These are phyloP conservation scores for Microstroma glucosiphilum DNA, from an alignment of 1,284 basidiomycete species.

Conservation along the genomic window DNA sequence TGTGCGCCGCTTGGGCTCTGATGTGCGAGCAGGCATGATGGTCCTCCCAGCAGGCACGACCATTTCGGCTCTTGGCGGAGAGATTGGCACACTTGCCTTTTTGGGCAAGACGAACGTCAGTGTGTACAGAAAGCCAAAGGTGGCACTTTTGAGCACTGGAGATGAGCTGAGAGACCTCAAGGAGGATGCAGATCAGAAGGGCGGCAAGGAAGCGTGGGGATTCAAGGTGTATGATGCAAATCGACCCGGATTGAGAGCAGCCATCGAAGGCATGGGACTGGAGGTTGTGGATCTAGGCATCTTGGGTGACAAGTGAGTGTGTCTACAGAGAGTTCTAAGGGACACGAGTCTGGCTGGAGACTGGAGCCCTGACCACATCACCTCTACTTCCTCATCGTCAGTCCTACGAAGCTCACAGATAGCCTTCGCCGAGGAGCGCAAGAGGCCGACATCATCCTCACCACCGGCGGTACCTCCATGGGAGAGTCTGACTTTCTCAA, in stretches of 20 bases:
- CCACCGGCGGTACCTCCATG: constrained; percentile 86
- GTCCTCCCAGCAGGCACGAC: constrained; percentile 63
- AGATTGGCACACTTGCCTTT: constrained; percentile 76
- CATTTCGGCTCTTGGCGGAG: constrained; percentile 66
- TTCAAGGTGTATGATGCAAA: constrained; percentile 63
- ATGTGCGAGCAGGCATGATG: constrained; percentile 64
- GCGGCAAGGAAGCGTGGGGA: constrained; percentile 24
- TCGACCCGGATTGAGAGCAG: constrained; percentile 67
- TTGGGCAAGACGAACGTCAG: constrained; percentile 62
- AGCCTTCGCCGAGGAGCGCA: constrained; percentile 60
- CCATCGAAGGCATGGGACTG: constrained; percentile 67
- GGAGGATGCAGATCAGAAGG: not conserved
- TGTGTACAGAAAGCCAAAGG: constrained; percentile 65
- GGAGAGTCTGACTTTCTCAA: constrained; percentile 78
- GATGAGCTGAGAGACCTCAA: constrained; percentile 65
- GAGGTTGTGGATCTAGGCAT: constrained; percentile 75
- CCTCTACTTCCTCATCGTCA: constrained; percentile 39
- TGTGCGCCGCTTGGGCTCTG: constrained; percentile 66
- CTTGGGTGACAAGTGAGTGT: constrained; percentile 62
- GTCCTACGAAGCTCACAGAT: constrained; percentile 61
- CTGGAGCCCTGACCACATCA: not conserved
- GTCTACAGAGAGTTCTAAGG: not conserved
- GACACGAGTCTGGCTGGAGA: not conserved
- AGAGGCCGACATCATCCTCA: constrained; percentile 67
- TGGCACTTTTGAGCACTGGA: constrained; percentile 76